Conservation (phyloP, 1,139 yeast genomes). For the Nadsonia commutata region DNA sequence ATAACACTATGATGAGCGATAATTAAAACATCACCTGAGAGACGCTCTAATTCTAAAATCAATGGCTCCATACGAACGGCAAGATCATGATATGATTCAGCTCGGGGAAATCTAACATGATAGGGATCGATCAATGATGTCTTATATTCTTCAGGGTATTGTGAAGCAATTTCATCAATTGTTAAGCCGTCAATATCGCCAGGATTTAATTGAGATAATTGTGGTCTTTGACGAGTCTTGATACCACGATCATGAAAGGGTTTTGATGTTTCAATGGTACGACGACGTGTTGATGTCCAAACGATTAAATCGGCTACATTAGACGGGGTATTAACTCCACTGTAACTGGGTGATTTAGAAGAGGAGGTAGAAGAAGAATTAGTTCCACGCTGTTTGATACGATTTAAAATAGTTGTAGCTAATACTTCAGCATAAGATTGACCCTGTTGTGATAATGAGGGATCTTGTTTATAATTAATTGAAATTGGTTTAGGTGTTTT, state of each 20-base stretch:
- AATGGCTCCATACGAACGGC: slow-evolving; percentile 91
- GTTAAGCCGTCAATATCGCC: slow-evolving; percentile 70
- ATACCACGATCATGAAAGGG: slow-evolving; percentile 48
- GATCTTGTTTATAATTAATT: slow-evolving; percentile 23
- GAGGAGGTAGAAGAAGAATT: background rate
- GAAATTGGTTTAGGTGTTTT: too few species aligned
- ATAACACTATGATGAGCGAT: slow-evolving; percentile 89
- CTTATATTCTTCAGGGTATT: slow-evolving; percentile 56
- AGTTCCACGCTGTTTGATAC: slow-evolving; percentile 18
- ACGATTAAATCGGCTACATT: slow-evolving; percentile 30
- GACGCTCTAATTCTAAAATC: slow-evolving; percentile 82
- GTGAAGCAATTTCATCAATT: slow-evolving; percentile 40
- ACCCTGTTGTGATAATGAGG: slow-evolving; percentile 24
- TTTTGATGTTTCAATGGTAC: slow-evolving; percentile 70
- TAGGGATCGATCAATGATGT: slow-evolving; percentile 67
- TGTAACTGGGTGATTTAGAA: background rate
- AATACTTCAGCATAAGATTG: slow-evolving; percentile 26
- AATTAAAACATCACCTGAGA: slow-evolving; percentile 73
- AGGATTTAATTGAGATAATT: slow-evolving; percentile 76
- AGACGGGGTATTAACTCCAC: slow-evolving; percentile 1
- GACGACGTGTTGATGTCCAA: slow-evolving; percentile 83
- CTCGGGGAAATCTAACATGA: slow-evolving; percentile 81
- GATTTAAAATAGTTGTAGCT: slow-evolving; percentile 26
- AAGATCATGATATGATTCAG: slow-evolving; percentile 90
- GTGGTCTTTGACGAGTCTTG: slow-evolving; percentile 58